Percentiles rank a stretch among this genome's conserved stretches.
Evolutionary conservation across 768 basidiomycete genomes (phyloP).

Genomic region (Boletellus ananiceps): DNA sequence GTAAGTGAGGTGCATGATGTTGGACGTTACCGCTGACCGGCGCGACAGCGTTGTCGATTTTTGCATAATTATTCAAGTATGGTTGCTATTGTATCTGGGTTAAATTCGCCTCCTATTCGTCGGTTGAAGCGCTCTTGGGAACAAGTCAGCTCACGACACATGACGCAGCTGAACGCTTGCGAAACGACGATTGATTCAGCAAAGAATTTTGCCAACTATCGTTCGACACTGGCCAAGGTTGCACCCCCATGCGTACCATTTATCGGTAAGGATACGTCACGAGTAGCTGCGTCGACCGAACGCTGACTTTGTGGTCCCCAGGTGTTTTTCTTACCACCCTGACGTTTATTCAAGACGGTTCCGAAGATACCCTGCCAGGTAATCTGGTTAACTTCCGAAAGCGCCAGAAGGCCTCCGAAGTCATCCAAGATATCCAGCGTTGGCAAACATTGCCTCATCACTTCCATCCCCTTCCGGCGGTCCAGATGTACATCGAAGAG

Average conservation of each 20-base stretch:
- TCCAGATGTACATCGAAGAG: slow-evolving; percentile 75
- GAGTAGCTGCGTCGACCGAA: not conserved
- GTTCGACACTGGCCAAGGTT: slow-evolving; percentile 73
- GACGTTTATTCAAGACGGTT: slow-evolving; percentile 98
- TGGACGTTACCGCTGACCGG: not conserved
- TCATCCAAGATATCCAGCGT: slow-evolving; percentile 93
- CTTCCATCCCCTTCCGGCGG: slow-evolving; percentile 58
- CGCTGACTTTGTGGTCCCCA: slow-evolving; percentile 27
- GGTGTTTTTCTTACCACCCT: slow-evolving; percentile 94
- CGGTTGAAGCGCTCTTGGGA: slow-evolving; percentile 94
- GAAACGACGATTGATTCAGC: slow-evolving; percentile 90
- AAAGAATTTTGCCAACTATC: slow-evolving; percentile 93
- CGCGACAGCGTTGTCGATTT: slow-evolving; percentile 73
- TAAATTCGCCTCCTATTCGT: slow-evolving; percentile 90
- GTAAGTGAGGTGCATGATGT: slow-evolving; percentile 44
- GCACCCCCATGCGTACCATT: slow-evolving; percentile 95
- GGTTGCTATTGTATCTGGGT: slow-evolving; percentile 91
- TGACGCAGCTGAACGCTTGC: slow-evolving; percentile 70
- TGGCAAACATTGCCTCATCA: slow-evolving; percentile 94
- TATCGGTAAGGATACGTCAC: slow-evolving; percentile 59
- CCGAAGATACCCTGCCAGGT: slow-evolving; percentile 75
- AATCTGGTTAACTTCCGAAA: slow-evolving; percentile 93
- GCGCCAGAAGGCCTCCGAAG: slow-evolving; percentile 91
- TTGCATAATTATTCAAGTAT: slow-evolving; percentile 97
- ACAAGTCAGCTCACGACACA: slow-evolving; percentile 69